Base-by-base conservation (phyloP, 2,329 filamentous ascomycete genomes). In the Chaetothyriales sp. region DNA sequence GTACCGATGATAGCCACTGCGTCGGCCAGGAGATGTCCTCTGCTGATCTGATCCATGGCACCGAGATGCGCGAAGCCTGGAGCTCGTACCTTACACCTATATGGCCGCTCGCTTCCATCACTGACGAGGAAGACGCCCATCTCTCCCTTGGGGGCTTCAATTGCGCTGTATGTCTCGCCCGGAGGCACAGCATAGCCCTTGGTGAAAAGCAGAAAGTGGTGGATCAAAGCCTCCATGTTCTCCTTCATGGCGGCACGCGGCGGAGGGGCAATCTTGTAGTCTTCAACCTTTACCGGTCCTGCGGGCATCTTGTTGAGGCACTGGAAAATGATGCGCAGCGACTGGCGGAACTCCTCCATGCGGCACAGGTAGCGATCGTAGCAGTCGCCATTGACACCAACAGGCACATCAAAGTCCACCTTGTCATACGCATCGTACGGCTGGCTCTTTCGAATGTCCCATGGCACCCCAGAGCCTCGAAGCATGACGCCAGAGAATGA, bases 181-280 rank as follows among this genome's bases (percentile, higher is more conserved):
- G 93, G 92, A 44, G 92, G 92, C 3, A 98, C 92, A 44, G 87
- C 79, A 71, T 98, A 98, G 53, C 92, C 92, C 79, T 98, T 98
- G 69, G 89, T 96, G 76, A 90, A 98, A 49, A 98, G 81, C 59
- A 98, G 73, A 78, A 98, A 98, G 76, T 98, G 92, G 74, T 98
- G 92, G 66, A 98, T 98, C 44, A 98, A 79, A 42, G 92, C 89
- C 74, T 98, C 92, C 93, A 98, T 98, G 76, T 98, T 98, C 80
- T 98, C 92, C 79, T 98, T 98, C 92, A 98, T 98, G 64, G 92
- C 92, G 44, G 86, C 77, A 64, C 92, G 83, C n/a, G 92, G 93
- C 55, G 92, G 92, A 19, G 92, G 92, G 2, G 86, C 84, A 64
- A 98, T 80, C 80, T 98, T 98, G 81, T 96, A 98, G 71, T 98